phyloP scores from a whole-genome alignment of 768 basidiomycete species.

The Boletus reticulatus region DNA sequence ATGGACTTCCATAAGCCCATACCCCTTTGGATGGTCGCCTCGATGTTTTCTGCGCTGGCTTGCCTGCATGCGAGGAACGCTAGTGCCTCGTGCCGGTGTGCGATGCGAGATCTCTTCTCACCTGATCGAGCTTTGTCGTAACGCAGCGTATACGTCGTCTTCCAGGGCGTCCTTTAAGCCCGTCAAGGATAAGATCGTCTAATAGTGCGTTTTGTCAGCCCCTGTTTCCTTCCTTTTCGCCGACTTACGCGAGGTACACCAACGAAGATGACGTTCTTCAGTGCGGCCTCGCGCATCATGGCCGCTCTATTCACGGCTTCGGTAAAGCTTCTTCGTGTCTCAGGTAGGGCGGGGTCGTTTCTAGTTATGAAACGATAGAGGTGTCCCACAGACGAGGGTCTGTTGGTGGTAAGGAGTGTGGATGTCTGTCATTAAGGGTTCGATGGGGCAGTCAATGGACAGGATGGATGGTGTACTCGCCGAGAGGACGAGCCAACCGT shows the following conservation, averaged over 20 bases:
- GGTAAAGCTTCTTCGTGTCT: slow-evolving; percentile 43
- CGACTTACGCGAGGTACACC: slow-evolving; percentile 76
- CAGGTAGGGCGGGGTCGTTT: slow-evolving; percentile 37
- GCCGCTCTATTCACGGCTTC: slow-evolving; percentile 72
- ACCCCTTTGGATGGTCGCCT: slow-evolving; percentile 67
- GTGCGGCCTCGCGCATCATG: slow-evolving; percentile 82
- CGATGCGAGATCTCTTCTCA: slow-evolving; percentile 33
- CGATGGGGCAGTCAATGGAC: slow-evolving; percentile 17
- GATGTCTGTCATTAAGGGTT: slow-evolving; percentile 60
- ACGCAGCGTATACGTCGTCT: slow-evolving; percentile 71
- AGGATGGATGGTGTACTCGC: slow-evolving; percentile 40
- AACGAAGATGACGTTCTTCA: slow-evolving; percentile 89
- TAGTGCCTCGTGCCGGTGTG: slow-evolving; percentile 22
- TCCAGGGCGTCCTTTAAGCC: slow-evolving; percentile 76
- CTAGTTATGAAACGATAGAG: slow-evolving; percentile 78
- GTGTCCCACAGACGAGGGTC: slow-evolving; percentile 74
- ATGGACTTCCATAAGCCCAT: slow-evolving; percentile 79
- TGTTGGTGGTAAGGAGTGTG: slow-evolving; percentile 78
- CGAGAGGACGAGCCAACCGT: slow-evolving; percentile 79
- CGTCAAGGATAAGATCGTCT: slow-evolving; percentile 83
- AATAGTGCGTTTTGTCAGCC: slow-evolving; percentile 11
- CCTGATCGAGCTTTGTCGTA: slow-evolving; percentile 69
- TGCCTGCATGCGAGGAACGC: slow-evolving; percentile 42
- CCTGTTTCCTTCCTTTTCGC: background rate
- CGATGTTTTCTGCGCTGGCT: slow-evolving; percentile 60